A percentile compares a stretch with the other conserved stretches of the same genome.
Conservation (phyloP, 2,329 filamentous ascomycete species). For the Bipolaris zeicola region DNA sequence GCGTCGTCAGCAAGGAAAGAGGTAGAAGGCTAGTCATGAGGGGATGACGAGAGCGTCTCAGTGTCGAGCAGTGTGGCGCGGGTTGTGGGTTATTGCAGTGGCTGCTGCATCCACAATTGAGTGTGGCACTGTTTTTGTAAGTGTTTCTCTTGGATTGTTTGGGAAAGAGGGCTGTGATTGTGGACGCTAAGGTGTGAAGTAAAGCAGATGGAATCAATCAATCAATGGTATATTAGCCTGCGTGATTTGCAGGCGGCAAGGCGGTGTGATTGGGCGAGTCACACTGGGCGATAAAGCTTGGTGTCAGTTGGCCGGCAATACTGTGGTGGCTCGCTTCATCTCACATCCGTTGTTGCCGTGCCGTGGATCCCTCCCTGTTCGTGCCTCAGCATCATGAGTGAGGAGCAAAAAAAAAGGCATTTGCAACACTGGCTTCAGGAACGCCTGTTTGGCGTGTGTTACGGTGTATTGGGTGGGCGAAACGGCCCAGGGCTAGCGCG, state of each 20-base stretch:
- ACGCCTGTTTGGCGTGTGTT: slow-evolving; percentile 14
- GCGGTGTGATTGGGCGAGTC: too few species aligned
- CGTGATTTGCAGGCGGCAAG: background rate
- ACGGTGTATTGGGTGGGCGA: slow-evolving; percentile 14
- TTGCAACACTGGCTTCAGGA: slow-evolving; percentile 14
- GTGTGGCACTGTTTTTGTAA: background rate
- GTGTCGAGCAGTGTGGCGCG: too few species aligned
- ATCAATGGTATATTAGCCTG: background rate
- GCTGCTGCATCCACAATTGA: background rate
- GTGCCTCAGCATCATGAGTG: slow-evolving; percentile 11
- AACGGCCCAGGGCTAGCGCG: slow-evolving; percentile 19
- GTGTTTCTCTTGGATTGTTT: slow-evolving; percentile 8
- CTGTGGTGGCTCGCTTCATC: slow-evolving; percentile 4
- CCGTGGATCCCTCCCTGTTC: background rate
- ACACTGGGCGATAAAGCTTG: background rate
- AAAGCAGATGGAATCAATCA: slow-evolving; percentile 1
- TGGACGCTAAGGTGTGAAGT: background rate
- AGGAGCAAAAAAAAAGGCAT: background rate
- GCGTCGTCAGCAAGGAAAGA: too few species aligned
- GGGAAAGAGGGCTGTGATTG: background rate
- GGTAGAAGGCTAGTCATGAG: too few species aligned
- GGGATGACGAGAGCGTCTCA: too few species aligned
- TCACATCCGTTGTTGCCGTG: slow-evolving; percentile 9
- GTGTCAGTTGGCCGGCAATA: background rate
- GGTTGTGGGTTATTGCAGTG: background rate